Base-by-base conservation (phyloP, 2,329 filamentous ascomycete genomes). In the Endocalyx cinctus region DNA sequence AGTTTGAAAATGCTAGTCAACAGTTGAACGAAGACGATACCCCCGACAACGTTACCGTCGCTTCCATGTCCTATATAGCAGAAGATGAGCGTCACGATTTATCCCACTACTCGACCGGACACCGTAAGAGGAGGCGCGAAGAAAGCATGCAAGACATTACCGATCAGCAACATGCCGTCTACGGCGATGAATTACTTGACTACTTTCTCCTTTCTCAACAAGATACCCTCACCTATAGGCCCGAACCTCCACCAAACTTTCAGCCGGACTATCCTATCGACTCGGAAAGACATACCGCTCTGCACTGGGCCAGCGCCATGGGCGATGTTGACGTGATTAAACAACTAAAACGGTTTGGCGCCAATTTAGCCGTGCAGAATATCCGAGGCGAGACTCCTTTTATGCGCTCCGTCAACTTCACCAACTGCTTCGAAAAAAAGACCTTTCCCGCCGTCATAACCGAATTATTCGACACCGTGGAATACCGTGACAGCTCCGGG, bases 291-390 rank as follows among this genome's bases (percentile, higher is more conserved):
- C 89, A 97, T 54, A 94, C 88, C 3, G 89, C 90, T 5, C 74
- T 98, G 46, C 92, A 98, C 57, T 98, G 92, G 92, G 92, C 89
- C 13, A 88, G 87, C 33, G 87, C 92, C 16, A 98, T 98, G 90
- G 92, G 92, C 38, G 92, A 97, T 47, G 70, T 96, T 18, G 85
- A 90, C 30, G 86, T 97, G 12, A 87, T 96, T 41, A 87, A 83
- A 58, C 84, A 94, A 58, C 70, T 98, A 13, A 83, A 92, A 48
- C 74, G 79, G 25, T 87, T 89, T 40, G 82, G 85, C 26, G 88
- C 90, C 10, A 79, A 79, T 40, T 70, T 87, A 12, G 77, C 79
- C 18, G 79, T 82, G 3, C 73, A 82, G 34, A 89, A 88, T 36
- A 64, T 76, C 27, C 70, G 79, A 14, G 83, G 84, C 37, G 90